Conservation (phyloP, 169 alveolate genomes). For the Cryptosporidium tyzzeri region DNA sequence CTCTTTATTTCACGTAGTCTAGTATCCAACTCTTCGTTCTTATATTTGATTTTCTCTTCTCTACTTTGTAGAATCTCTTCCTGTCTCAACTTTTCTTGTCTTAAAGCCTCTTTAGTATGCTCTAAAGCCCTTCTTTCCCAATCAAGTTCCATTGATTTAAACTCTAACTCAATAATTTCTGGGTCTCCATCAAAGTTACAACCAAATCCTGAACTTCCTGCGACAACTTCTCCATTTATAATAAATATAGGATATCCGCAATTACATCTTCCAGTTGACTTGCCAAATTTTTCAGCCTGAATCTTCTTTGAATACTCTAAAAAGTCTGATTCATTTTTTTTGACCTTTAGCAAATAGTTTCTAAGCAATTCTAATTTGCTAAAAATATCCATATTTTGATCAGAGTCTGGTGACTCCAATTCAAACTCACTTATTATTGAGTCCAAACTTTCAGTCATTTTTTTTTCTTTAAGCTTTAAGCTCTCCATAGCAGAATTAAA, state of each 20-base stretch:
- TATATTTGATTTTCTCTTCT: constrained; percentile 23
- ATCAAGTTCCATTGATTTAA: constrained; percentile 46
- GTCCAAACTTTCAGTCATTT: constrained; percentile 2
- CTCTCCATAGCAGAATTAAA: constrained; percentile 22
- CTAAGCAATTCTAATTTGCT: constrained; percentile 1
- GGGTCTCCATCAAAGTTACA: constrained; percentile 4
- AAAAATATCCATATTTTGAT: neutral
- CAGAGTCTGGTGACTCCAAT: neutral
- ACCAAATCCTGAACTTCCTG: neutral
- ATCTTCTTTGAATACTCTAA: neutral
- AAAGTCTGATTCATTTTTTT: constrained; percentile 12
- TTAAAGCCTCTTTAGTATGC: constrained; percentile 8
- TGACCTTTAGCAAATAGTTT: neutral
- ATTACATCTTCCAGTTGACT: constrained; percentile 17
- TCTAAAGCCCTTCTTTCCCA: constrained; percentile 49
- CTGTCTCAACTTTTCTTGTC: constrained; percentile 21
- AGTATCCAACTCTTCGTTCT: neutral
- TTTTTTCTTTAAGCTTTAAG: constrained; percentile 15
- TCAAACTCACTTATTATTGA: constrained; percentile 21
- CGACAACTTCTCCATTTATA: constrained; percentile 20
- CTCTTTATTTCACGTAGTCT: constrained; percentile 49
- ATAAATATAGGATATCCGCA: constrained; percentile 49
- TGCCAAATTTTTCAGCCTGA: constrained; percentile 18
- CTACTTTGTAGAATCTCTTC: constrained; percentile 29
- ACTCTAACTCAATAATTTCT: constrained; percentile 25